A percentile compares a stretch with the other conserved stretches of the same genome.
Conservation (phyloP, 306 rosid species). For the Alnus rubra region DNA sequence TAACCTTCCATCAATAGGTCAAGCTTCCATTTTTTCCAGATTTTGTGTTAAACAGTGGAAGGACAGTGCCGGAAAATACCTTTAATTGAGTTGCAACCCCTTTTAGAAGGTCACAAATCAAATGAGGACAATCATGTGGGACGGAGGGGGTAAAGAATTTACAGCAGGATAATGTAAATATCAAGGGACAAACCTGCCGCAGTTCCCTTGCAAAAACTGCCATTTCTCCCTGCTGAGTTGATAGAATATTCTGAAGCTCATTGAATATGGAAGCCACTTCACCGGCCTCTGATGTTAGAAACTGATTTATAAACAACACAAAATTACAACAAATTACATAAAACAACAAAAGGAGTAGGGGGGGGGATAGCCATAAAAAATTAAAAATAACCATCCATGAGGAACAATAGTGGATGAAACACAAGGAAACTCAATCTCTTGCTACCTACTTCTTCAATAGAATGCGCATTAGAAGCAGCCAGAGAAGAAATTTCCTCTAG, state of each 20-base stretch:
- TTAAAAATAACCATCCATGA: background rate
- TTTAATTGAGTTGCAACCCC: background rate
- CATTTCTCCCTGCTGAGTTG: constrained; percentile 73
- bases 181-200: constrained; percentile 52
- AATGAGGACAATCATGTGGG: background rate
- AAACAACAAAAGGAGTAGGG: background rate
- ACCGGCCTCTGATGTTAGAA: constrained; percentile 58
- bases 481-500: constrained; percentile 69
- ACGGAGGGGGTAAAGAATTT: background rate
- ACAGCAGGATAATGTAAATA: background rate
- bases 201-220: constrained; percentile 66
- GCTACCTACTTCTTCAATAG: constrained; percentile 71
- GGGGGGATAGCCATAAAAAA: background rate
- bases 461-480: constrained; percentile 58
- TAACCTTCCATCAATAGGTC: background rate
- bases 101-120: background rate
- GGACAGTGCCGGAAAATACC: background rate
- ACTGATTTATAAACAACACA: constrained; percentile 45
- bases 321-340: background rate
- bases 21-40: background rate
- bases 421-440: background rate
- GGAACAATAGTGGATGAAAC: background rate
- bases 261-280: constrained; percentile 64
- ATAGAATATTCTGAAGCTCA: constrained; percentile 64
- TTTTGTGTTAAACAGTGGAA: background rate